A percentile compares a stretch with the other conserved stretches of the same genome.
Conservation (phyloP, 2,329 filamentous ascomycete genomes). For the Lasiodiplodia sp. region DNA sequence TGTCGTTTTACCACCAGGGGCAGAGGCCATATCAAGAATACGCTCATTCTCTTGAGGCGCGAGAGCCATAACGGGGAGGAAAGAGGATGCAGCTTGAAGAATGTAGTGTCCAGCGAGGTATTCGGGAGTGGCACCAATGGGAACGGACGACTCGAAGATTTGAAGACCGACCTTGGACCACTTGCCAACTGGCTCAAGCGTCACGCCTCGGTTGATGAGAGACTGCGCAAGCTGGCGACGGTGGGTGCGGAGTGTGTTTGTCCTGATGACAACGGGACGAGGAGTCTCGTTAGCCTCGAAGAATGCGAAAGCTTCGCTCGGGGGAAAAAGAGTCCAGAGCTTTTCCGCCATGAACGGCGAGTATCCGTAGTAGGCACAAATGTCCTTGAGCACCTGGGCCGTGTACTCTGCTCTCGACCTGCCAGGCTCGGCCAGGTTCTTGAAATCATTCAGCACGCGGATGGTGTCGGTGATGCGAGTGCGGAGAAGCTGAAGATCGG, state of each 20-base stretch:
- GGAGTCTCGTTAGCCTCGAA: constrained; percentile 98
- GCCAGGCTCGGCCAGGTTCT: constrained; percentile 78
- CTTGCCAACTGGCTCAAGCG: constrained; percentile 94
- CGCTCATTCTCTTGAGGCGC: constrained; percentile 93
- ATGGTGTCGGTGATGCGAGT: constrained; percentile 92
- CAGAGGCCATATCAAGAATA: constrained; percentile 92
- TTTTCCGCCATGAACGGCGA: constrained; percentile 95
- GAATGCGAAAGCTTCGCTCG: constrained; percentile 94
- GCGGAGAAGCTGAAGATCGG: constrained; percentile 87
- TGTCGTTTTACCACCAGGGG: constrained; percentile 94
- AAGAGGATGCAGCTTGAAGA: constrained; percentile 93
- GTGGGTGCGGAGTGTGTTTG: constrained; percentile 87
- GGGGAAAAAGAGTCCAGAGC: constrained; percentile 89
- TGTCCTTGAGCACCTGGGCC: constrained; percentile 83
- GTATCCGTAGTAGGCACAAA: constrained; percentile 97
- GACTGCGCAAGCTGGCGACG: constrained; percentile 85
- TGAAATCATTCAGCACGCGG: constrained; percentile 87
- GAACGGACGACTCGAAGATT: constrained; percentile 88
- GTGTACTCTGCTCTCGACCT: constrained; percentile 90
- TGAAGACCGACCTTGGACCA: constrained; percentile 99
- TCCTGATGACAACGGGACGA: constrained; percentile 92
- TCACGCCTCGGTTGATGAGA: constrained; percentile 94
- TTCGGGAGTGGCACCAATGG: constrained; percentile 93
- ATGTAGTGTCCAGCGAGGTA: constrained; percentile 98
- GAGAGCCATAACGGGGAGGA: constrained; percentile 96